These are phyloP conservation scores for Sporisorium exsertum DNA, from an alignment of 1,284 basidiomycete species.

Conservation along the genomic window DNA sequence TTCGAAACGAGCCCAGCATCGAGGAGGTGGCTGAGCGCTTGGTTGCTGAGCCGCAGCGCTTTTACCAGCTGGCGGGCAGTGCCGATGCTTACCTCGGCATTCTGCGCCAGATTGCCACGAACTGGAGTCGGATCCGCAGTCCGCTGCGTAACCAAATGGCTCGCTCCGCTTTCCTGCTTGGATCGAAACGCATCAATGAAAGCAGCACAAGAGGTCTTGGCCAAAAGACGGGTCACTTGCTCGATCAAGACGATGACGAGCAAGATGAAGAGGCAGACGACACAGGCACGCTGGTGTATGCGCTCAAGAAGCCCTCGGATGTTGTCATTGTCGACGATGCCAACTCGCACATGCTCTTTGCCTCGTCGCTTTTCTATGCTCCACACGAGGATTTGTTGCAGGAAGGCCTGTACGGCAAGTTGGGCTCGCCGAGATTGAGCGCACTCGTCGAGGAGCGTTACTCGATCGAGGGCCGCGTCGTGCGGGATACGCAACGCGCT, in stretches of 20 bases:
- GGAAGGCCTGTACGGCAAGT: constrained; percentile 69
- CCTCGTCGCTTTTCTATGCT: constrained; percentile 75
- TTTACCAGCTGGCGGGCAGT: constrained; percentile 78
- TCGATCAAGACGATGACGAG: constrained; percentile 47
- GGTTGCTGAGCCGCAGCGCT: constrained; percentile 73
- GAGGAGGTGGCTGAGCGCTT: constrained; percentile 75
- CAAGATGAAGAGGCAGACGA: constrained; percentile 65
- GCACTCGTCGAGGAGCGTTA: constrained; percentile 81
- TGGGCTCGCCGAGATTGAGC: constrained; percentile 78
- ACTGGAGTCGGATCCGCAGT: constrained; percentile 75
- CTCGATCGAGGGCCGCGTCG: constrained; percentile 72
- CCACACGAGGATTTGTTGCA: constrained; percentile 91
- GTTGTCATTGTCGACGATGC: constrained; percentile 69
- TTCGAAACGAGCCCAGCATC: constrained; percentile 86
- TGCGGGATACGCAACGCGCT: constrained; percentile 58
- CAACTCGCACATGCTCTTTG: constrained; percentile 68
- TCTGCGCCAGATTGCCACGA: constrained; percentile 85
- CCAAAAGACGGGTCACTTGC: constrained; percentile 25
- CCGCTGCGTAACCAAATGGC: constrained; percentile 78
- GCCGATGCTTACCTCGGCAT: constrained; percentile 79
- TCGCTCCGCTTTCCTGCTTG: constrained; percentile 79
- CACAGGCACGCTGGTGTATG: constrained; percentile 61
- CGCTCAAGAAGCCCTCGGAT: constrained; percentile 65
- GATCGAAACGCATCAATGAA: constrained; percentile 73
- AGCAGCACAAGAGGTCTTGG: constrained; percentile 7